Evolutionary conservation across 345 rosid species (phyloP).

Genomic region (Melaleuca quinquenervia): DNA sequence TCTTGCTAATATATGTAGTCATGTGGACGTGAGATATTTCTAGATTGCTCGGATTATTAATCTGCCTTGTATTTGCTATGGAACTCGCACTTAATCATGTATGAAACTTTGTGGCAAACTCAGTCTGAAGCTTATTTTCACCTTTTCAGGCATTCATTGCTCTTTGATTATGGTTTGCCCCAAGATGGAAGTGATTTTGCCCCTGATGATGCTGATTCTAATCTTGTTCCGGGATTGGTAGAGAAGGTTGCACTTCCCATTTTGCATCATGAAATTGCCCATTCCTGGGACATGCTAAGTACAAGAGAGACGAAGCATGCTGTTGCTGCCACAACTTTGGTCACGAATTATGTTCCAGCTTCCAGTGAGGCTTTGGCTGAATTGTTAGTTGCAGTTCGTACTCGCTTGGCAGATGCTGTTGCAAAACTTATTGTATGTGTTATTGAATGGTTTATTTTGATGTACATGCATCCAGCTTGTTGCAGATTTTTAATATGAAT

Average conservation of each 20-base stretch:
- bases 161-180: conserved; percentile 70
- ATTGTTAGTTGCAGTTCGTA: conserved; percentile 42
- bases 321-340: conserved; percentile 77
- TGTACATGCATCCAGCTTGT: not conserved
- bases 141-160: conserved; percentile 66
- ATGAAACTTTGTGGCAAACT: not conserved
- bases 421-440: conserved; percentile 36
- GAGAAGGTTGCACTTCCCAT: conserved; percentile 84
- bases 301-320: conserved; percentile 63
- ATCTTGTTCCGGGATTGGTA: conserved; percentile 79
- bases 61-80: not conserved
- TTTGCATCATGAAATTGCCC: conserved; percentile 70
- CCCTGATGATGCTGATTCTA: conserved; percentile 71
- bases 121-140: not conserved
- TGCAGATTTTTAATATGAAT: not conserved
- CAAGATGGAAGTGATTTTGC: conserved; percentile 53
- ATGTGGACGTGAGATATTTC: not conserved
- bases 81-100: not conserved
- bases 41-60: not conserved
- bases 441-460: not conserved
- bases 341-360: conserved; percentile 61
- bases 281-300: conserved; percentile 93
- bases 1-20: not conserved
- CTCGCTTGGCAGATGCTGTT: conserved; percentile 75
- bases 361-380: conserved; percentile 65